These are phyloP conservation scores for Lecanoromycetidae sp. DNA, from an alignment of 2,329 filamentous ascomycete genomes.

Conservation along the genomic window DNA sequence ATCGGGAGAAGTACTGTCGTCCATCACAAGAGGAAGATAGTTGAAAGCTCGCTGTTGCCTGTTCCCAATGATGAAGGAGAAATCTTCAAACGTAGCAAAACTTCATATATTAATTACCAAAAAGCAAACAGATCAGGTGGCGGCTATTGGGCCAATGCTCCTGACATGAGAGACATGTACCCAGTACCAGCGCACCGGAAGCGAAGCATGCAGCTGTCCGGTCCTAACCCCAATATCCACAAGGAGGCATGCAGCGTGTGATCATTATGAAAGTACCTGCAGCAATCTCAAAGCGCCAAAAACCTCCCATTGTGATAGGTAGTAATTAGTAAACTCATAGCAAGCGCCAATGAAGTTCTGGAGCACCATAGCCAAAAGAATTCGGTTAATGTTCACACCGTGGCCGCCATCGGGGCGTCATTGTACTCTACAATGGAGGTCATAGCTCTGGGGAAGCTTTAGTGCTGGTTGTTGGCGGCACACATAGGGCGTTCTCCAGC, in stretches of 20 bases:
- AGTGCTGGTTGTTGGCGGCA: neutral
- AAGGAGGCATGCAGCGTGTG: neutral
- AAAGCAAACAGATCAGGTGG: too few species aligned
- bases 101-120: too few species aligned
- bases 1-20: constrained; percentile 9
- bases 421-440: too few species aligned
- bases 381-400: too few species aligned
- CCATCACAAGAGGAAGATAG: constrained; percentile 1
- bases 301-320: too few species aligned
- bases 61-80: constrained; percentile 7
- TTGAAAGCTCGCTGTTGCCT: neutral
- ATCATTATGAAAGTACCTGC: neutral
- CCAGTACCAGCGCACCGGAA: neutral
- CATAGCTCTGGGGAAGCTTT: neutral
- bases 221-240: neutral
- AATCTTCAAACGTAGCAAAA: constrained; percentile 7
- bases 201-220: neutral
- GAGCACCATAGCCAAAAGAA: neutral
- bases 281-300: neutral
- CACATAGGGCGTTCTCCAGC: neutral
- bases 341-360: neutral
- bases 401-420: too few species aligned
- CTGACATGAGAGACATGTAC: neutral
- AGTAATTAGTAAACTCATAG: too few species aligned
- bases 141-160: too few species aligned